Base-by-base conservation (phyloP, 306 rosid species). In the Arachis hypogaea region DNA sequence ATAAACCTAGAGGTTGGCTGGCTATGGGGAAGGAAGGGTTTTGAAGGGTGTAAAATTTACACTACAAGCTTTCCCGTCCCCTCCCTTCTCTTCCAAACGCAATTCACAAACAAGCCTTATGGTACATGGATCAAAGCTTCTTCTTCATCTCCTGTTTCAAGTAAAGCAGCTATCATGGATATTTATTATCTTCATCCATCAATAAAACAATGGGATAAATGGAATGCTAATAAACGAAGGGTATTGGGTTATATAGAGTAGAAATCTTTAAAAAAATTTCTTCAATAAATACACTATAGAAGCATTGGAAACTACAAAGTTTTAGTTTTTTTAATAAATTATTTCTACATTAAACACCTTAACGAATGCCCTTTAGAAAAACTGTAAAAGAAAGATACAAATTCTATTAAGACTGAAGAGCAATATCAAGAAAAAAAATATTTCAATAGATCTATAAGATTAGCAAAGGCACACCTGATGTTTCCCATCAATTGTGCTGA, bases 391-490 rank as follows among this genome's bases (percentile, higher is more conserved):
- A 72, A 71, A 42, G 52, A 57, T 43, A 16, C 42, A 60, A 68
- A 82, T 72, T 50, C 71, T 6, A 42, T 72, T 45, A 47, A 40
- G 66, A 69, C 45, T 69, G 7, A 41, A 14, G 61, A 76, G 45
- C 43, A 66, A 58, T 59, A 73, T 63, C 58, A 29, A 22, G 68
- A 68, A 41, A n/a, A 44, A 73, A 45, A 73, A 51, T 63, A 80
- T 49, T 44, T 47, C 41, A 72, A 8, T 67, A 58, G 5, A 59
- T 59, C 12, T 30, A 80, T 41, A 77, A 33, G 51, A 47, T 42
- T 47, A 50, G 33, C 63, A 72, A 82, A 64, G 45, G 59, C 70
- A 75, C 30, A 92, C 98, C 96, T 88, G 73, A 40, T 78, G 70
- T 55, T 77, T 75, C 75, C 85, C 99, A 3, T 83, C 80, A 51